Conservation (phyloP, 1,139 yeast species). For the Meyerozyma guilliermondii region DNA sequence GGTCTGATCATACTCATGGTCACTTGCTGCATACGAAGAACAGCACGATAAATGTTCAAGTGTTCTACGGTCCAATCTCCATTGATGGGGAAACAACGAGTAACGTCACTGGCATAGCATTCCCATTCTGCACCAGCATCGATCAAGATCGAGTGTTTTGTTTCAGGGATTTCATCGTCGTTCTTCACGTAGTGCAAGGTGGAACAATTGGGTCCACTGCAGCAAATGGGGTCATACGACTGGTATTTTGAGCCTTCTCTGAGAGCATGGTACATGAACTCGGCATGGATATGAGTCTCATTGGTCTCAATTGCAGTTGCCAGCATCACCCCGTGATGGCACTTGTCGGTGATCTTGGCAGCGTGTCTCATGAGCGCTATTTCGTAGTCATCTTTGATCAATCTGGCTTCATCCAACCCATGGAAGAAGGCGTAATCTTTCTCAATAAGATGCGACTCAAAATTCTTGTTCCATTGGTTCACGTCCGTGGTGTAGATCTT, state of each 20-base stretch:
- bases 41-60: slow-evolving; percentile 75
- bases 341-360: slow-evolving; percentile 76
- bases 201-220: slow-evolving; percentile 88
- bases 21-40: slow-evolving; percentile 72
- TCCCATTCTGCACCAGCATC: slow-evolving; percentile 99
- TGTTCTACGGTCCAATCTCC: slow-evolving; percentile 92
- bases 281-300: slow-evolving; percentile 94
- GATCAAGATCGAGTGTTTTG: slow-evolving; percentile 61
- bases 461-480: slow-evolving; percentile 31
- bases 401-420: slow-evolving; percentile 82
- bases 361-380: slow-evolving; percentile 74
- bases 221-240: slow-evolving; percentile 93
- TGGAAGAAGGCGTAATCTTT: slow-evolving; percentile 50
- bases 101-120: slow-evolving; percentile 88
- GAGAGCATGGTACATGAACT: slow-evolving; percentile 86
- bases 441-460: slow-evolving; percentile 28
- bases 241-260: slow-evolving; percentile 89
- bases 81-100: slow-evolving; percentile 87
- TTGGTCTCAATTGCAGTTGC: slow-evolving; percentile 82
- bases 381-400: slow-evolving; percentile 81
- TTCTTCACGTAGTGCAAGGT: slow-evolving; percentile 87
- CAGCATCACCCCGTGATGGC: slow-evolving; percentile 89
- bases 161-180: slow-evolving; percentile 56
- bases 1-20: slow-evolving; percentile 72
- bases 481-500: slow-evolving; percentile 39